Conservation (phyloP, 129 eudicot species). For the carrot (Daucus carota) region DNA sequence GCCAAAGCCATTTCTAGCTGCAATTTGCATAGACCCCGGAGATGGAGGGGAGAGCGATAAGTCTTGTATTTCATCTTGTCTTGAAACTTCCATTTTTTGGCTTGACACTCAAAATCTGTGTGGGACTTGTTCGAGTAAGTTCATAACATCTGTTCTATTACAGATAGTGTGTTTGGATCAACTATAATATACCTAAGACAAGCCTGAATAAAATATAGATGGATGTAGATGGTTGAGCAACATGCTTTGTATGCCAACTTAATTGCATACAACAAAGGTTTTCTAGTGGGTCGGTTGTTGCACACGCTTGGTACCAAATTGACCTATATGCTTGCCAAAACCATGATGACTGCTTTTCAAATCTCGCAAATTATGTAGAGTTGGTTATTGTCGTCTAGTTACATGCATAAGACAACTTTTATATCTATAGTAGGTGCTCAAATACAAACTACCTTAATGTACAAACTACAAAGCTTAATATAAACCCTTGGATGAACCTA, state of each 20-base stretch:
- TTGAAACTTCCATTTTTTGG: constrained; percentile 36
- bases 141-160: constrained; percentile 1
- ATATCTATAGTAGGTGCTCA: too few relatives aligned
- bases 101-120: neutral
- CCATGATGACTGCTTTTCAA: constrained; percentile 34
- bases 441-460: too few relatives aligned
- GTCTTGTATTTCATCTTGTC: constrained; percentile 62
- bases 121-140: neutral
- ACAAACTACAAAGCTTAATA: too few relatives aligned
- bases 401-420: too few relatives aligned
- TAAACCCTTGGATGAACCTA: too few relatives aligned
- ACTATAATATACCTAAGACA: constrained; percentile 39
- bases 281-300: constrained; percentile 27
- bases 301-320: constrained; percentile 52
- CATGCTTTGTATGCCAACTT: constrained; percentile 42
- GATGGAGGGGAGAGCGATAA: constrained; percentile 42
- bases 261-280: constrained; percentile 9
- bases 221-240: constrained; percentile 30
- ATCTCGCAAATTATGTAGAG: neutral
- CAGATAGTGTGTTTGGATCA: constrained; percentile 16
- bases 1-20: constrained; percentile 51
- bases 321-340: constrained; percentile 43
- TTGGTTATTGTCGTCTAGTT: too few relatives aligned
- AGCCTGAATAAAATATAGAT: constrained; percentile 27
- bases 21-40: constrained; percentile 46